Evolutionary conservation across 257 asterid genomes (phyloP), one percentile per base, ranked within the genome.

Genomic region (Przewalskia tangutica): DNA sequence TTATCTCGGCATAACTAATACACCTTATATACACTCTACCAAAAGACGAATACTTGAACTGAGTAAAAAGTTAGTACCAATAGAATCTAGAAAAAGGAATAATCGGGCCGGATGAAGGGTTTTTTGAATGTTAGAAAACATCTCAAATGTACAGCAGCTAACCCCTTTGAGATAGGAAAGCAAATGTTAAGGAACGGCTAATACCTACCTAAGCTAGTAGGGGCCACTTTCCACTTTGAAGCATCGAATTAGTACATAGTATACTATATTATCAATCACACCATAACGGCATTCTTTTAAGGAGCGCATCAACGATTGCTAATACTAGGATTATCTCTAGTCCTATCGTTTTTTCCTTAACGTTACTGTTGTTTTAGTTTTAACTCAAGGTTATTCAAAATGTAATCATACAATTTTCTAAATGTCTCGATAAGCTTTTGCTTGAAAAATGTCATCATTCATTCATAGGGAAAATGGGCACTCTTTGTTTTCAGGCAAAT

Each of bases 111-210:
- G 1, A 27, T 27, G 32, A 27, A 27, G 32, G 32, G 32, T 27
- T 27, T 27, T 27, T 27, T 27, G 32, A 27, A 27, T 27, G 32
- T 27, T 27, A 2, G 1, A 27, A 23, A 27, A 27, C 32, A 27
- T 27, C 32, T 27, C 32, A 27, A 27, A 27, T 27, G 32, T 27
- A 27, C 1, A 27, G 4, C 36, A 34, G 73, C 11, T 65, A 65
- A 65, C 36, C 55, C 32, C 1, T 2, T 27, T 71, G 58, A 46
- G 23, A 73, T 48, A 46, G 44, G 23, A 20, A 73, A 48, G 38
- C n/a, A 27, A 20, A 16, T 77, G 32, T 54, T 83, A 75, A 80
- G 77, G 81, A 70, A 79, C 81, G 83, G 83, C 77, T 70, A 34
- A 76, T 46, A 12, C 18, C 32, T 70, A 40, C n/a, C 11, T 44